Base-by-base conservation (phyloP, 1,139 yeast species). In the Diutina siamensis region DNA sequence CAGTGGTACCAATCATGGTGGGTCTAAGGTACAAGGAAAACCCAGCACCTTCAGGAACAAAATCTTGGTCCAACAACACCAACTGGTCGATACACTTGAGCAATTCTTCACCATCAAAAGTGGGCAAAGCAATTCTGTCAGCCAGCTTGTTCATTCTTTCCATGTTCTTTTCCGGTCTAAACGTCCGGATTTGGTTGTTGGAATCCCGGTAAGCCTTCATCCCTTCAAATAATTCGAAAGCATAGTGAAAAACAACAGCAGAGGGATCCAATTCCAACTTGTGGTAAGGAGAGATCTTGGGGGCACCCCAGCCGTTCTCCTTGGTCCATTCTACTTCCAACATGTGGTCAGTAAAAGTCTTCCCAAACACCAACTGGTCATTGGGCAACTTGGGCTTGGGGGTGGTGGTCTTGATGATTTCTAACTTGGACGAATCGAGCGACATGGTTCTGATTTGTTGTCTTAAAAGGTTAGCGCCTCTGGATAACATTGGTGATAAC, bases 221-320 rank as follows among this genome's bases (percentile, higher is more conserved):
- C 53, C 98, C 98, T 71, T 92, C 98, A 57, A 92, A 92, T 53
- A 92, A 76, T 64, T 88, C 96, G 60, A 92, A 92, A 1, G 95
- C 92, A 58, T 92, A 92, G 67, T 92, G 98, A 65, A 92, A 79
- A 33, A 89, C 97, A 58, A 81, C 76, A 12, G 94, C 67, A 13
- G 97, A 80, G 34, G 98, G 98, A 57, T 88, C 96, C 48, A 92
- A 65, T 18, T 69, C 56, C 49, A 92, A 67, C 45, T 78, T 76
- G 48, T 81, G 92, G 65, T 86, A 88, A 31, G 97, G 97, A 55
- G 76, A 76, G 61, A 92, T 89, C 57, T 76, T 76, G 40, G 98
- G 97, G 25, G 74, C 65, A 13, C 70, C 83, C 98, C 98, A 92
- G 44, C 98, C 98, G 1, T 65, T 59, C 50, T 71, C 72, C 21